Percentiles rank a stretch among this genome's conserved stretches.
Conservation (phyloP, 768 basidiomycete species). For the Crucibulum laeve region DNA sequence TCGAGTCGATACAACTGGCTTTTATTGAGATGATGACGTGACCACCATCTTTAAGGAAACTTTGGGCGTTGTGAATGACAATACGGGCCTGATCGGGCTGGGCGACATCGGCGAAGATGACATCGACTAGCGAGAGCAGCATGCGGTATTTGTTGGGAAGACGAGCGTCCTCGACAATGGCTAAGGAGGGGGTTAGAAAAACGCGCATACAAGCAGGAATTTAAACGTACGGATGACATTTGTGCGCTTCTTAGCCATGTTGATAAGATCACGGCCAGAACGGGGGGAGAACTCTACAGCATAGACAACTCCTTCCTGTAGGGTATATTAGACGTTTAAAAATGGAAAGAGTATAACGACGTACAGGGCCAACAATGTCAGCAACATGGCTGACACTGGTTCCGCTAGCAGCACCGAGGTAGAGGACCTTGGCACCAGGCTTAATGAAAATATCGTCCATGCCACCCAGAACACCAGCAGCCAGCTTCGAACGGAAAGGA, state of each 20-base stretch:
- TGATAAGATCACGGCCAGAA: conserved; percentile 95
- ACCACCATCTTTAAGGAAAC: conserved; percentile 93
- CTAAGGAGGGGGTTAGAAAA: conserved; percentile 27
- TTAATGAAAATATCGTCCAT: conserved; percentile 89
- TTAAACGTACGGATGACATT: conserved; percentile 88
- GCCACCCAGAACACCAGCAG: conserved; percentile 94
- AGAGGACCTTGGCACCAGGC: conserved; percentile 94
- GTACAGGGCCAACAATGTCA: conserved; percentile 93
- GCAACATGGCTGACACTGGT: conserved; percentile 99
- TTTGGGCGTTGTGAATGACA: conserved; percentile 86
- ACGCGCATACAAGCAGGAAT: background rate
- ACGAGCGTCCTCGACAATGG: conserved; percentile 97
- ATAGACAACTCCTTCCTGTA: conserved; percentile 91
- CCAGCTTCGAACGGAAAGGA: conserved; percentile 95
- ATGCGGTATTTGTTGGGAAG: conserved; percentile 96
- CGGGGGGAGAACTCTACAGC: conserved; percentile 97
- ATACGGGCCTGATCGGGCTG: conserved; percentile 99
- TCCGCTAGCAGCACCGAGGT: conserved; percentile 96
- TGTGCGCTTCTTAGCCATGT: conserved; percentile 99
- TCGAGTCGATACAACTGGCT: conserved; percentile 98
- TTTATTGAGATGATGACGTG: conserved; percentile 97
- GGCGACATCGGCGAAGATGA: conserved; percentile 97
- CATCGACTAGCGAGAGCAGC: conserved; percentile 92
- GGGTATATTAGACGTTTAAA: background rate
- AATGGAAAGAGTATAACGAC: conserved; percentile 19